Evolutionary conservation across 106 monocot species (phyloP).

Genomic region (Posidonia australis): DNA sequence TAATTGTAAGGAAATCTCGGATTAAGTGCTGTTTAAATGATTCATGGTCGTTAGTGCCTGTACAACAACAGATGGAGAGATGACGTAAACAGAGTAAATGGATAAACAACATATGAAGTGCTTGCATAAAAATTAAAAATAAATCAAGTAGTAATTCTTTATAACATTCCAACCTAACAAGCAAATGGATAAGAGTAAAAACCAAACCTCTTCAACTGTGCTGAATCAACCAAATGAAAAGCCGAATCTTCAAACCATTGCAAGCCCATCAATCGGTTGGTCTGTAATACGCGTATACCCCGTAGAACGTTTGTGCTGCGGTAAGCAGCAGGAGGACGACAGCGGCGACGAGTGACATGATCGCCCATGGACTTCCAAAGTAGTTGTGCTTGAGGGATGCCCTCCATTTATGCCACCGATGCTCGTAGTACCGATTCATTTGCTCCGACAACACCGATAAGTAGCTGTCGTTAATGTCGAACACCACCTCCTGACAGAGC

Average conservation of each 20-base stretch:
- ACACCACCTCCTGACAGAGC: conserved; percentile 48
- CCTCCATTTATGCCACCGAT: conserved; percentile 38
- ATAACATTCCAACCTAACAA: no score
- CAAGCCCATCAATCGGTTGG: conserved; percentile 1
- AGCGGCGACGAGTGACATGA: conserved; percentile 46
- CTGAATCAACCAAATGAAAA: neutral
- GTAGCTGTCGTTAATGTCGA: conserved; percentile 41
- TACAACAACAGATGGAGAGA: no score
- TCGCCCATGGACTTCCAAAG: conserved; percentile 54
- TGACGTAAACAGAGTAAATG: no score
- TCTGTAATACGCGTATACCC: conserved; percentile 35
- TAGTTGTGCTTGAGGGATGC: conserved; percentile 43
- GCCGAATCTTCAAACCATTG: neutral
- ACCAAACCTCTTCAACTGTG: no score
- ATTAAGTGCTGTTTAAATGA: no score
- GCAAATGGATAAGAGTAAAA: no score
- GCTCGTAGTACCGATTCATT: conserved; percentile 41
- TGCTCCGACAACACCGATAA: conserved; percentile 30
- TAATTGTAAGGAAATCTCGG: no score
- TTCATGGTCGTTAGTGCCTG: no score
- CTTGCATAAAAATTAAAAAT: no score
- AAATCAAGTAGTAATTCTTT: no score
- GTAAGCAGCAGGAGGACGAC: conserved; percentile 44
- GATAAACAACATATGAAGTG: no score
- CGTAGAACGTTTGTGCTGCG: conserved; percentile 34